Evolutionary conservation across 768 basidiomycete genomes (phyloP), one percentile per base, ranked within the genome.

Genomic region (Cystofilobasidium macerans): DNA sequence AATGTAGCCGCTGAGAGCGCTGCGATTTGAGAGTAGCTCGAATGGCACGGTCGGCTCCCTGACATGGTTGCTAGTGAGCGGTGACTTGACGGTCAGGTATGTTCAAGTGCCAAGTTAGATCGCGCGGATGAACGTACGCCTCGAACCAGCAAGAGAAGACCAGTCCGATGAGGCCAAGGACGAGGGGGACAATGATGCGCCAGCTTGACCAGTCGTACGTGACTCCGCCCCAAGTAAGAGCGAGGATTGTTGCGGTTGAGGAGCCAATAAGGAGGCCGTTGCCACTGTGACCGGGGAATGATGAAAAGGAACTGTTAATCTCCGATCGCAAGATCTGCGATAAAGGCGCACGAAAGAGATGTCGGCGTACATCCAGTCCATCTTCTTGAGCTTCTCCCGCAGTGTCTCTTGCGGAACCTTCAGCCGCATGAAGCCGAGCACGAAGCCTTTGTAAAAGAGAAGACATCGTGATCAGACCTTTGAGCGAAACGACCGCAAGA

Each of bases 101-200:
- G 28, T 13, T 8, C 48, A 11, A 30, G 48, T 24, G 20, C 24
- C 11, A 4, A 24, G 48, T 12, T 12, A 12, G 28, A 16, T 8
- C 22, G 7, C n/a, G 9, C 48, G 12, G 20, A 48, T 26, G 28
- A 30, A 54, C 51, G 3, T 30, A 54, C 82, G 84, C 70, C 77
- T 86, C 48, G 85, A 86, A 79, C 3, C 72, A 35, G 1, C 83
- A 32, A 68, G 80, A 73, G 82, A 81, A n/a, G 82, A 80, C 67
- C 82, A 87, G 79, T 81, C 85, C 70, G 79, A 83, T 65, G 72
- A 82, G 38, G 77, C 83, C 71, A 80, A 82, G 20, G 77, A 80
- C 16, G 1, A 83, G 73, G 0, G 81, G 80, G 1, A 75, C 75
- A 74, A 78, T 18, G 77, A 79, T 35, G 1, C 68, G 69, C 16